Conservation (phyloP, 208 protist genomes). For the Crithidia brevicula region DNA sequence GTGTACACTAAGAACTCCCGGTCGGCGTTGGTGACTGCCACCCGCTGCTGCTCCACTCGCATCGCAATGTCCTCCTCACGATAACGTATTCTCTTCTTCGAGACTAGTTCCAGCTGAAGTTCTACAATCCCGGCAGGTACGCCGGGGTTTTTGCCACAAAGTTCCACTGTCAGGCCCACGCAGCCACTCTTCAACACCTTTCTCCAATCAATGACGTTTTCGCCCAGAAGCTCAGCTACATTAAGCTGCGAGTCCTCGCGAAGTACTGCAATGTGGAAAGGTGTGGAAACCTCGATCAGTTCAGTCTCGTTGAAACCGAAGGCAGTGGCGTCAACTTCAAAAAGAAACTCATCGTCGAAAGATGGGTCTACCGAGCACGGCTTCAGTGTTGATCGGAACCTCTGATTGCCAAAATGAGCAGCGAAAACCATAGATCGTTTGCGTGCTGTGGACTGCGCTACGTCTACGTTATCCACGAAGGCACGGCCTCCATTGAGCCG, state of each 20-base stretch:
- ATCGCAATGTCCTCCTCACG: constrained; percentile 79
- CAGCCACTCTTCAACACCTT: constrained; percentile 89
- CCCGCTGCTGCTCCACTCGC: constrained; percentile 78
- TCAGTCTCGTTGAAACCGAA: constrained; percentile 67
- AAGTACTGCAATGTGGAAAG: constrained; percentile 88
- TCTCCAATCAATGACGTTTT: constrained; percentile 93
- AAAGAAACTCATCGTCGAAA: constrained; percentile 92
- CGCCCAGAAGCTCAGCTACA: constrained; percentile 75
- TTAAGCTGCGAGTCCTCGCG: constrained; percentile 62
- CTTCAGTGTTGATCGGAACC: constrained; percentile 60
- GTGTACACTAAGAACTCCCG: constrained; percentile 94
- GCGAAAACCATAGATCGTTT: constrained; percentile 66
- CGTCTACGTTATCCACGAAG: constrained; percentile 92
- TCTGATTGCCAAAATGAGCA: constrained; percentile 89
- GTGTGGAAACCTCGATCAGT: constrained; percentile 82
- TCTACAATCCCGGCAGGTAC: constrained; percentile 92
- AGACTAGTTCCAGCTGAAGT: constrained; percentile 88
- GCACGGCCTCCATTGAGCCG: constrained; percentile 81
- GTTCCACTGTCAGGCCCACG: constrained; percentile 89
- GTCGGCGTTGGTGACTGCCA: constrained; percentile 87
- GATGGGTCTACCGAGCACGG: constrained; percentile 59
- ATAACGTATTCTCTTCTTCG: constrained; percentile 55
- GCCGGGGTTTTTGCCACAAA: constrained; percentile 85
- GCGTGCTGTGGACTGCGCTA: constrained; percentile 30
- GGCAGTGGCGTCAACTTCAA: constrained; percentile 75